A percentile compares a stretch with the other conserved stretches of the same genome.
Evolutionary conservation across 2,329 filamentous ascomycete genomes (phyloP).

Genomic region (Penicillium sp.): DNA sequence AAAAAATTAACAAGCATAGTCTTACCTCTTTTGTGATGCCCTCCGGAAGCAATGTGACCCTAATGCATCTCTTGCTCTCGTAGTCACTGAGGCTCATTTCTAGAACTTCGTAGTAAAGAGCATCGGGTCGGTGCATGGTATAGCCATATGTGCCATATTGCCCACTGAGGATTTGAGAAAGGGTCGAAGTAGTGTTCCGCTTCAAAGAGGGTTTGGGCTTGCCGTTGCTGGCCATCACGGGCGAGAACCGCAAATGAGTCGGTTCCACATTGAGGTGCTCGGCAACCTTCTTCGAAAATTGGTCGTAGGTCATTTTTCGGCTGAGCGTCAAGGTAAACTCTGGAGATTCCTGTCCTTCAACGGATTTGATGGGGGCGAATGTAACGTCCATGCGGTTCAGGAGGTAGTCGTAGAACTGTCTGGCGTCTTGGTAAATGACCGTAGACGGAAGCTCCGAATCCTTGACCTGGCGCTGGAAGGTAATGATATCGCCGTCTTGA

Average conservation of each 20-base stretch:
- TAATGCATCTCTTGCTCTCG: constrained; percentile 85
- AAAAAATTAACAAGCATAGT: constrained; percentile 1
- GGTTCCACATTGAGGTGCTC: constrained; percentile 70
- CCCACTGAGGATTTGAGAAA: constrained; percentile 73
- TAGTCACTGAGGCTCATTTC: constrained; percentile 92
- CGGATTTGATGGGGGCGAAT: constrained; percentile 62
- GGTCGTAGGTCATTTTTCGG: constrained; percentile 85
- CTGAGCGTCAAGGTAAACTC: constrained; percentile 74
- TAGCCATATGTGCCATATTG: constrained; percentile 68
- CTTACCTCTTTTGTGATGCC: constrained; percentile 84
- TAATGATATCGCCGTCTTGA: constrained; percentile 94
- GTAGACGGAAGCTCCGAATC: constrained; percentile 38
- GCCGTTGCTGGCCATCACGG: constrained; percentile 69
- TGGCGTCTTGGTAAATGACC: constrained; percentile 61
- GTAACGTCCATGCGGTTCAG: constrained; percentile 74
- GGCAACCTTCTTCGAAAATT: constrained; percentile 76
- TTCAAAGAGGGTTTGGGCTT: constrained; percentile 76
- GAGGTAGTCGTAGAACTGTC: constrained; percentile 89
- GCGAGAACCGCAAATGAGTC: constrained; percentile 88
- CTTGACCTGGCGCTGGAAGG: constrained; percentile 69
- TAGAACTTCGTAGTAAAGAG: constrained; percentile 85
- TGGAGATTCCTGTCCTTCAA: constrained; percentile 48
- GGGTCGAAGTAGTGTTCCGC: constrained; percentile 63
- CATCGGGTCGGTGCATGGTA: constrained; percentile 64
- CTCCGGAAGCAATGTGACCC: constrained; percentile 78